Evolutionary conservation across 2,329 filamentous ascomycete species (phyloP), one percentile per base, ranked within the genome.

Genomic region (Pleomassaria siparia): DNA sequence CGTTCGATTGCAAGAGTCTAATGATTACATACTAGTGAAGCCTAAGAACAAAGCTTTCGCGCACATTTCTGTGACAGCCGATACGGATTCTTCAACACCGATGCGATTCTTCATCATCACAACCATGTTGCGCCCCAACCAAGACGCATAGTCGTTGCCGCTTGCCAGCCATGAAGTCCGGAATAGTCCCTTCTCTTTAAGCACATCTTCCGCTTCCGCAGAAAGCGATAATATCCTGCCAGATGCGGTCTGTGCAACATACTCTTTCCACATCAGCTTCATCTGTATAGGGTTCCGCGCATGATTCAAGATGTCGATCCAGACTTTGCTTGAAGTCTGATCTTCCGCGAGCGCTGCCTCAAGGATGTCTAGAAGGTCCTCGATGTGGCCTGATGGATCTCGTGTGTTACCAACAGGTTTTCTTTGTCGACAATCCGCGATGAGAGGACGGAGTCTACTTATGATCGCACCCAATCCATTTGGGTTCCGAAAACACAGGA

Each of bases 381-480:
- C 56, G 24, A 69, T 68, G 51, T 67, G 69, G 43, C 63, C 61
- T 54, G 55, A 53, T 26, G 58, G 51, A 47, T 62, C 64, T 55
- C 61, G 64, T 13, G 47, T 64, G 46, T 57, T 58, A 33, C 53
- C 68, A 50, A 51, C 57, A 55, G 45, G 58, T 39, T 72, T 71
- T 46, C 67, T 70, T 41, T 71, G 61, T 24, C 55, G 59, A 50
- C 58, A 55, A 7, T 70, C 59, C 44, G 62, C 51, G 40, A 85
- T 77, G 15, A 89, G 73, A 16, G 80, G 76, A 49, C 82, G 84
- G 24, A 95, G 72, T 44, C 86, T 83, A n/a, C 84, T 78, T 9
- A 91, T 67, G 22, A 91, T 65, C n/a, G 88, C 87, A 51, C 90
- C 92, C 25, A 96, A 69, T 0, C 91, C 91, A 2, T 86, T 79